Evolutionary conservation across 2,329 filamentous ascomycete genomes (phyloP), one percentile per base, ranked within the genome.

Genomic region (Penicillium frequentans): DNA sequence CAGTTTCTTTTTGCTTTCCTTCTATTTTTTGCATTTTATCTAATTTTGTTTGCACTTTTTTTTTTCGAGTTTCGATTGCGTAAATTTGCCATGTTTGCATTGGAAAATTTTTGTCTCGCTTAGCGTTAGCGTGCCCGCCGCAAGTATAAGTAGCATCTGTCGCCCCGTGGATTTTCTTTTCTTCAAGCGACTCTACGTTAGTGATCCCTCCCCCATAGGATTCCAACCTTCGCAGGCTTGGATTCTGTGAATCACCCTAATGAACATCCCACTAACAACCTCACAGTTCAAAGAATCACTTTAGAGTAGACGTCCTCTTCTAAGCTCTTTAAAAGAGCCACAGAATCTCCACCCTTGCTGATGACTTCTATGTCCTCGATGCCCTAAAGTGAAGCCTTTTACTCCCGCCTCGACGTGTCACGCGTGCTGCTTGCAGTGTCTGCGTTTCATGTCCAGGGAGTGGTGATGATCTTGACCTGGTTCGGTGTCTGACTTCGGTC

Each of bases 241-340:
- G 13, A 6, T 16, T 14, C 23, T 56, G 59, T 57, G 21, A 10
- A 29, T 29, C 9, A 64, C 57, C 45, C 52, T 43, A 42, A 56
- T 21, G 31, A 42, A 21, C n/a, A 0, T 42, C 6, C 59, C 37
- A 57, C 63, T 63, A 64, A 70, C 58, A 42, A 42, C 19, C 46
- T 58, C 55, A 71, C 71, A 78, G 75, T 79, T 78, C 77, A 79
- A 78, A 91, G 90, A 93, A 93, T 93, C 90, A 91, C 90, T 96
- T 96, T 96, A 93, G 92, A 96, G 91, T 93, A 88, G 84, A 90
- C 87, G 87, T 92, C 72, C 89, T 84, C 84, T 87, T 91, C 90
- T 95, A 89, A 91, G 87, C 89, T 93, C 86, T 86, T 86, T 84
- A 92, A 85, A 89, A 83, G 84, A 96, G 92, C 90, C 86, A 91